Conservation (phyloP, 352 stramenopile species). For the Phytophthora lateralis region DNA sequence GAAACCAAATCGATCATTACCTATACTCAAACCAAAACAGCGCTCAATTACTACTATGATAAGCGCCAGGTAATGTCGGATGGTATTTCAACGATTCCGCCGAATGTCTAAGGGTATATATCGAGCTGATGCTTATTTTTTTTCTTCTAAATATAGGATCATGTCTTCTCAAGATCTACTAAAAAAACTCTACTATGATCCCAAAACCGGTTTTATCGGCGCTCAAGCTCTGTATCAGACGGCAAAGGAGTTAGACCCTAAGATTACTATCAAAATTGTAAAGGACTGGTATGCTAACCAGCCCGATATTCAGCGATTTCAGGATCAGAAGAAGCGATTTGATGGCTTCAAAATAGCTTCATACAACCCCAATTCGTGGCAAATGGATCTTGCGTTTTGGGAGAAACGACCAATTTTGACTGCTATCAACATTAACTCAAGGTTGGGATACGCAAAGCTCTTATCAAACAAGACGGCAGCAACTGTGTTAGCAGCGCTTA, state of each 20-base stretch:
- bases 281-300: slow-evolving; percentile 28
- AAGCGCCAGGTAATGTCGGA: not conserved
- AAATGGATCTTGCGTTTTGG: too few relatives aligned
- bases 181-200: slow-evolving; percentile 29
- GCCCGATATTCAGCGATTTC: slow-evolving; percentile 23
- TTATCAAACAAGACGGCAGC: too few relatives aligned
- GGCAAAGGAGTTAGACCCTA: slow-evolving; percentile 8
- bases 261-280: slow-evolving; percentile 30
- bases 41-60: too few relatives aligned
- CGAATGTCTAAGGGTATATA: slow-evolving; percentile 25
- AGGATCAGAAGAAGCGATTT: not conserved
- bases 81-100: not conserved
- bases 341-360: too few relatives aligned
- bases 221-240: slow-evolving; percentile 6
- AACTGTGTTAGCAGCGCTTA: too few relatives aligned
- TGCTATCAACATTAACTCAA: too few relatives aligned
- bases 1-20: too few relatives aligned
- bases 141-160: slow-evolving; percentile 6
- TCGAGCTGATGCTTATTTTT: slow-evolving; percentile 3
- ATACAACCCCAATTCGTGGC: too few relatives aligned
- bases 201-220: slow-evolving; percentile 26
- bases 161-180: slow-evolving; percentile 15
- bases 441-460: too few relatives aligned
- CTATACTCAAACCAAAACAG: too few relatives aligned
- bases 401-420: too few relatives aligned